These are phyloP conservation scores for Babesia ovis DNA, from an alignment of 169 alveolate genomes.

Conservation along the genomic window DNA sequence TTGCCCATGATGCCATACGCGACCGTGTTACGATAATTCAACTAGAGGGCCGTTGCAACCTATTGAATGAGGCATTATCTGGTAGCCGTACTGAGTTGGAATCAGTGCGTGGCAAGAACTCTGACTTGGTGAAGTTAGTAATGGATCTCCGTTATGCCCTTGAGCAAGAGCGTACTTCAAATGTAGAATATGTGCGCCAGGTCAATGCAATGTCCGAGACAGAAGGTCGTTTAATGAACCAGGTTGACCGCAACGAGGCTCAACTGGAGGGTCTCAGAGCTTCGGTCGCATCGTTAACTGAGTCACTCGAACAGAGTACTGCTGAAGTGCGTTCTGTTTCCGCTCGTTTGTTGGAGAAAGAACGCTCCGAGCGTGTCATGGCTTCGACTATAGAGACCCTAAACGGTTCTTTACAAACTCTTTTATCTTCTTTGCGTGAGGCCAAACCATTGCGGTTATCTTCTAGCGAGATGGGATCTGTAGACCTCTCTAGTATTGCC, in stretches of 20 bases:
- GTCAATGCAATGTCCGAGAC: conserved; percentile 17
- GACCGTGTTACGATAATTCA: conserved; percentile 50
- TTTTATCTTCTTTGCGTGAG: conserved; percentile 10
- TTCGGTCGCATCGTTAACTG: conserved; percentile 41
- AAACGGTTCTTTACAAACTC: neutral
- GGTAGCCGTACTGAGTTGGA: conserved; percentile 34
- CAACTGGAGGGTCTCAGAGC: conserved; percentile 43
- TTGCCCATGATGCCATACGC: conserved; percentile 33
- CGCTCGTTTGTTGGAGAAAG: conserved; percentile 27
- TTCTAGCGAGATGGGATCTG: neutral
- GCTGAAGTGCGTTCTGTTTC: conserved; percentile 21
- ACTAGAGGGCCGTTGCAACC: conserved; percentile 43
- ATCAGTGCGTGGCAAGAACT: conserved; percentile 33
- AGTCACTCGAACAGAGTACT: conserved; percentile 21
- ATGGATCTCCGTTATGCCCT: conserved; percentile 55
- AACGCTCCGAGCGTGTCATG: conserved; percentile 12
- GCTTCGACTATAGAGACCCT: conserved; percentile 17
- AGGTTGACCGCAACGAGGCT: conserved; percentile 25
- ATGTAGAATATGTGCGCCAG: conserved; percentile 30
- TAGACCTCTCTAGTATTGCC: conserved; percentile 16
- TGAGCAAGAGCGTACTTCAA: conserved; percentile 48
- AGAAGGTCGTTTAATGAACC: conserved; percentile 35
- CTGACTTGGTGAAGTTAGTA: conserved; percentile 36
- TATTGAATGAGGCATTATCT: conserved; percentile 41
- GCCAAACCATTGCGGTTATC: conserved; percentile 19